Conservation (phyloP, 2,329 filamentous ascomycete genomes). For the Ascocoryne sarcoides region DNA sequence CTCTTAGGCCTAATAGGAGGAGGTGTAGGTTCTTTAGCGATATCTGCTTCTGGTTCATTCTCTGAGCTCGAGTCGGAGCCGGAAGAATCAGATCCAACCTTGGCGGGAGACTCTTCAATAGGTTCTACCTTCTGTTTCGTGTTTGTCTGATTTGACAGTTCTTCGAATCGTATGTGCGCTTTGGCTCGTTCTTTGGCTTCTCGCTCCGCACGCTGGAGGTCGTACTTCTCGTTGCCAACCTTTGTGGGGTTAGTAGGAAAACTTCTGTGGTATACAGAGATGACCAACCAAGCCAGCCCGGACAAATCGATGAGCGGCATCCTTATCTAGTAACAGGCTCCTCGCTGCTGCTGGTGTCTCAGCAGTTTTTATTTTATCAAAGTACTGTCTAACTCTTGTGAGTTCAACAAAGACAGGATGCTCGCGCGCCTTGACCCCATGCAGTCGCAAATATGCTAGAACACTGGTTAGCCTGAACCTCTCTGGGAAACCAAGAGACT, state of each 20-base stretch:
- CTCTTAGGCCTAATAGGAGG: conserved; percentile 3
- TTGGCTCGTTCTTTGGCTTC: conserved; percentile 41
- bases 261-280: background rate
- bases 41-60: conserved; percentile 4
- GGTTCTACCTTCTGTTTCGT: conserved; percentile 26
- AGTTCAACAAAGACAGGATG: conserved; percentile 84
- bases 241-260: conserved; percentile 15
- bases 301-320: conserved; percentile 73
- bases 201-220: conserved; percentile 39
- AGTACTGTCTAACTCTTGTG: conserved; percentile 80
- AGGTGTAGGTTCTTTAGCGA: conserved; percentile 3
- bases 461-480: background rate
- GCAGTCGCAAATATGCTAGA: conserved; percentile 65
- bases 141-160: conserved; percentile 30
- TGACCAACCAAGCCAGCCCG: conserved; percentile 63
- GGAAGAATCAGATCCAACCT: conserved; percentile 11
- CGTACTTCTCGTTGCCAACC: conserved; percentile 39
- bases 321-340: conserved; percentile 55
- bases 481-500: conserved; percentile 21
- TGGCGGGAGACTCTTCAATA: conserved; percentile 5
- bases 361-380: conserved; percentile 76
- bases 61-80: conserved; percentile 14
- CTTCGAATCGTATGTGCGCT: conserved; percentile 38
- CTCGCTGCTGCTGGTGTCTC: conserved; percentile 44
- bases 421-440: conserved; percentile 70